These are phyloP conservation scores for Moniliophthora roreri DNA, from an alignment of 1,284 basidiomycete species.

Conservation along the genomic window DNA sequence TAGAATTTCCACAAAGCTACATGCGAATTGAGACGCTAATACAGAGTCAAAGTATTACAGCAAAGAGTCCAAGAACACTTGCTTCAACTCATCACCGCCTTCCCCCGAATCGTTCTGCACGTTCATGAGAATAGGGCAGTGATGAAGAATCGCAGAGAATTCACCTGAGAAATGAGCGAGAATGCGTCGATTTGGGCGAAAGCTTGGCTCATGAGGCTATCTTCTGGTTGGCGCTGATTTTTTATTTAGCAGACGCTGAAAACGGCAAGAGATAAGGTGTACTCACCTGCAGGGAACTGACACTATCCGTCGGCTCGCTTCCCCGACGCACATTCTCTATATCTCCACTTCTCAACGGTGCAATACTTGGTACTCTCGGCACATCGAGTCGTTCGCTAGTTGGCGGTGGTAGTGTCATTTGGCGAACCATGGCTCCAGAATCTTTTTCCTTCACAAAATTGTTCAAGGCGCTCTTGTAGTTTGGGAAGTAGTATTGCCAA, in stretches of 20 bases:
- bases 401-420: not conserved
- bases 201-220: not conserved
- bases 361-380: not conserved
- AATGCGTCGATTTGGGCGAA: not conserved
- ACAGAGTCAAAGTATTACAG: too few relatives aligned
- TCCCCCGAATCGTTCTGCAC: too few relatives aligned
- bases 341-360: not conserved
- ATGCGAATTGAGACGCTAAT: too few relatives aligned
- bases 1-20: too few relatives aligned
- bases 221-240: not conserved
- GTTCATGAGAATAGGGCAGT: too few relatives aligned
- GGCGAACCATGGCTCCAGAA: not conserved
- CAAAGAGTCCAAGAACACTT: too few relatives aligned
- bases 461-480: constrained; percentile 30
- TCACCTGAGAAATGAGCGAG: not conserved
- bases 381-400: not conserved
- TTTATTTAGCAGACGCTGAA: not conserved
- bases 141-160: too few relatives aligned
- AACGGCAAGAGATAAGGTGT: not conserved
- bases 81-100: too few relatives aligned
- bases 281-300: not conserved
- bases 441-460: not conserved
- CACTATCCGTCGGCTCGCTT: not conserved
- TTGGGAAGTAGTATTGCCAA: constrained; percentile 40
- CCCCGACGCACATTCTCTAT: not conserved